These are phyloP conservation scores for Globisporangium abappressorium DNA, from an alignment of 352 stramenopile species.

Conservation along the genomic window DNA sequence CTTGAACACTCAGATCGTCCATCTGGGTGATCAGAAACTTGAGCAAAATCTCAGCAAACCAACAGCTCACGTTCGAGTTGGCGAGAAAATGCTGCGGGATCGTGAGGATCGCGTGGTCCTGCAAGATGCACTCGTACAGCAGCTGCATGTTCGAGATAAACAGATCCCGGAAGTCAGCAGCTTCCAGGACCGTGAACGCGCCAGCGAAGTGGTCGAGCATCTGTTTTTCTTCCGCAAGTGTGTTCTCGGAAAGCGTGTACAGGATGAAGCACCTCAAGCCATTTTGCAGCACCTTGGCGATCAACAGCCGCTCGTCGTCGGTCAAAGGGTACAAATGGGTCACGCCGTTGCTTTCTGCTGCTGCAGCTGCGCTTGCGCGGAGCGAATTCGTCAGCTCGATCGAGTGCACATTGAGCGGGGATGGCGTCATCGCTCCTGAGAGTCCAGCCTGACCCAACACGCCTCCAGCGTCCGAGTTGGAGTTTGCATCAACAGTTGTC, in stretches of 20 bases:
- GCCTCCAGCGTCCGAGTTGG: slow-evolving; percentile 21
- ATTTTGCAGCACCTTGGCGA: slow-evolving; percentile 92
- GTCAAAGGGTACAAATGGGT: slow-evolving; percentile 86
- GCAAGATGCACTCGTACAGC: slow-evolving; percentile 91
- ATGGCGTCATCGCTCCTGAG: slow-evolving; percentile 14
- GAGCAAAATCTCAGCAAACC: slow-evolving; percentile 94
- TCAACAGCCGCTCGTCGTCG: slow-evolving; percentile 90
- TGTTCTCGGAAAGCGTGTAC: slow-evolving; percentile 90
- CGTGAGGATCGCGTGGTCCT: slow-evolving; percentile 91
- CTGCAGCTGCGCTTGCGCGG: background rate
- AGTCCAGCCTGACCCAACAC: slow-evolving; percentile 12
- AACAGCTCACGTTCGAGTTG: slow-evolving; percentile 91
- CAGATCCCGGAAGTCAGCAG: slow-evolving; percentile 91
- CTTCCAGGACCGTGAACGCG: slow-evolving; percentile 95
- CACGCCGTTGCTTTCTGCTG: slow-evolving; percentile 14
- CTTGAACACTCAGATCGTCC: slow-evolving; percentile 86
- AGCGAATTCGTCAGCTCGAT: slow-evolving; percentile 16
- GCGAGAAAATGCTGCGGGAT: slow-evolving; percentile 95
- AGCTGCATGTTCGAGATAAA: slow-evolving; percentile 89
- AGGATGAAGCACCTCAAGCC: slow-evolving; percentile 92
- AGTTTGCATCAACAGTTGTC: slow-evolving; percentile 68
- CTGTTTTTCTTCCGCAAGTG: slow-evolving; percentile 90
- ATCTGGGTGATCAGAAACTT: slow-evolving; percentile 95
- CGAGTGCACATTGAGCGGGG: slow-evolving; percentile 16
- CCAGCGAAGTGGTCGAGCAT: slow-evolving; percentile 96